Evolutionary conservation across 2,329 filamentous ascomycete genomes (phyloP).

Genomic region (Penicillium glabrum): DNA sequence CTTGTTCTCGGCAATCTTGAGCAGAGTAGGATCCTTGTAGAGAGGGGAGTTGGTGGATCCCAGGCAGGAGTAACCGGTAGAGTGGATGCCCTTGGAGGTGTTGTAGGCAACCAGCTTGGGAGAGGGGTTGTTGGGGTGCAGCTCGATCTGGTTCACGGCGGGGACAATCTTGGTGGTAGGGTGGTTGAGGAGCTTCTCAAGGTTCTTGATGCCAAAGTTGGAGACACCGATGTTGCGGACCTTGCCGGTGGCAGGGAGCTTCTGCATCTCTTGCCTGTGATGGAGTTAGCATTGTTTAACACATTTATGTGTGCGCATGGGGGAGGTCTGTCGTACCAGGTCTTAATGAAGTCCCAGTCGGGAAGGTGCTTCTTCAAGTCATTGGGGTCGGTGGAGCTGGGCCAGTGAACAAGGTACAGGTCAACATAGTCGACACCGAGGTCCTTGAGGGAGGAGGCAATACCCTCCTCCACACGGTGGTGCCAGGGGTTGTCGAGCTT

Average conservation of each 20-base stretch:
- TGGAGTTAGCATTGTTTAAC: conserved; percentile 49
- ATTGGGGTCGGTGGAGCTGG: conserved; percentile 54
- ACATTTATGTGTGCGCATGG: not conserved
- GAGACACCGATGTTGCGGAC: conserved; percentile 80
- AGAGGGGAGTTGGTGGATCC: conserved; percentile 56
- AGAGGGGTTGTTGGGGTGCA: conserved; percentile 68
- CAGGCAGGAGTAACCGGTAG: conserved; percentile 57
- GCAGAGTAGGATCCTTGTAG: conserved; percentile 55
- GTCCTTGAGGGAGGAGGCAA: conserved; percentile 62
- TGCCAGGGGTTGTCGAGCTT: conserved; percentile 69
- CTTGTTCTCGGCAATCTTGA: conserved; percentile 56
- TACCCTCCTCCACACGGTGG: conserved; percentile 61
- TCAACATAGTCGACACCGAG: conserved; percentile 68
- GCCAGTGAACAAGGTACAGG: conserved; percentile 72
- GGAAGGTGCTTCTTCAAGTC: conserved; percentile 61
- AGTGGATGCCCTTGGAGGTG: conserved; percentile 54
- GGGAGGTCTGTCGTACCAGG: conserved; percentile 50
- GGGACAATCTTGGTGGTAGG: conserved; percentile 56
- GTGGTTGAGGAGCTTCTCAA: conserved; percentile 73
- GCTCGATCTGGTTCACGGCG: conserved; percentile 56
- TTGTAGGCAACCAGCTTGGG: conserved; percentile 56
- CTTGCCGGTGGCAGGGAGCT: conserved; percentile 54
- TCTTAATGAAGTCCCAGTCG: conserved; percentile 82
- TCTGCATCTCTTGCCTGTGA: conserved; percentile 56
- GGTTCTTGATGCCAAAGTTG: conserved; percentile 79